Base-by-base conservation (phyloP, 768 basidiomycete genomes). In the Krasilnikovozyma curviuscula region DNA sequence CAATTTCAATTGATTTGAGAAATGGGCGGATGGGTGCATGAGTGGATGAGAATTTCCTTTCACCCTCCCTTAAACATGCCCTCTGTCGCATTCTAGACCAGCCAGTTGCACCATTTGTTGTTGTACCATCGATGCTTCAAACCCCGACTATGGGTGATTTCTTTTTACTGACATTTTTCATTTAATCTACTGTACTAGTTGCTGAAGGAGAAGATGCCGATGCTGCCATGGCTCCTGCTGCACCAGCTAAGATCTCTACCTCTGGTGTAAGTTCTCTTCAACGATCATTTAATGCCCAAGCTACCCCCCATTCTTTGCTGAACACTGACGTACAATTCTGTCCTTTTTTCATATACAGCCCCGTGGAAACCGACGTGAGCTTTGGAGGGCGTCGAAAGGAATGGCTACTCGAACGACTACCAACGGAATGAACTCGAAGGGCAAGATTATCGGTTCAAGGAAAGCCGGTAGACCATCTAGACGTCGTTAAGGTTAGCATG, bases 361-460 rank as follows among this genome's bases (percentile, higher is more conserved):
- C 8, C 45, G 50, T 27, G 44, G 44, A 31, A 42, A 40, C 40
- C 50, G 50, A 42, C 39, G 50, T 19, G 50, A 52, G 39, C 24
- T 28, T 18, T 52, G 50, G 50, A 39, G 50, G 31, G 50, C 44
- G 49, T 32, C 42, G 24, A 50, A 50, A 43, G 49, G 45, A 40
- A 40, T 33, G 18, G 24, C 19, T 9, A 23, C 18, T 7, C 35
- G 35, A n/a, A 23, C 35, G 7, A 37, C 35, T 10, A 18, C 37
- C 19, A 35, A 50, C 37, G 49, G 49, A 16, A 35, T 44, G 37
- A 44, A 30, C 13, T 27, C 21, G 19, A 45, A 44, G 31, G 49
- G 49, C 19, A 39, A 39, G 44, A 9, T 33, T n/a, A n/a, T 33
- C 32, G n/a, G n/a, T n/a, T n/a, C n/a, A n/a, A n/a, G n/a, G n/a